Evolutionary conservation across 1,139 yeast species (phyloP).

Genomic region (Entelexis paramagnoliae): DNA sequence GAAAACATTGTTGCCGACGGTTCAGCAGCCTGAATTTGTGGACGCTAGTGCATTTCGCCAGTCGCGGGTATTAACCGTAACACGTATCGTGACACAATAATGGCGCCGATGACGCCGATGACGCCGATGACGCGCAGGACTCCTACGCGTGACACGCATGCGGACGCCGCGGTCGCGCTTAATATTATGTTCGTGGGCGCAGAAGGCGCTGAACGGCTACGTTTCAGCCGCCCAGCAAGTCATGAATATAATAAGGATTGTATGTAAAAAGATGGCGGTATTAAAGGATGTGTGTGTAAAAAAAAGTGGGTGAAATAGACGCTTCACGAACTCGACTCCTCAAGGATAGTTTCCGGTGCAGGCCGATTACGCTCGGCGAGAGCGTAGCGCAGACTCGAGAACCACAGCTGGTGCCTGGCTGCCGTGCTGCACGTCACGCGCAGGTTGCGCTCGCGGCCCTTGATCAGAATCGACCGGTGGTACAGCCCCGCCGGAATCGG

Average conservation of each 20-base stretch:
- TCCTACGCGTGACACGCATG: too few species aligned
- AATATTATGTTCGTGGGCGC: too few species aligned
- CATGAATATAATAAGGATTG: too few species aligned
- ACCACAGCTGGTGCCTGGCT: conserved; percentile 88
- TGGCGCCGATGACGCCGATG: too few species aligned
- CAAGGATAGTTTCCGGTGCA: background rate
- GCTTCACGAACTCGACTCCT: too few species aligned
- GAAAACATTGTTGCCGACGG: background rate
- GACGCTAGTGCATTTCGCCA: background rate
- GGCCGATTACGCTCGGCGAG: background rate
- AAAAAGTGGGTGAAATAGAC: too few species aligned
- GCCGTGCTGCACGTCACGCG: conserved; percentile 82
- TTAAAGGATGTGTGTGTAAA: too few species aligned
- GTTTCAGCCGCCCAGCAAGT: too few species aligned
- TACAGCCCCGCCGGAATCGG: conserved; percentile 86
- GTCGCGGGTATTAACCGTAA: background rate
- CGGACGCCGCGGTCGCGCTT: too few species aligned
- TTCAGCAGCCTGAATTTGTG: background rate
- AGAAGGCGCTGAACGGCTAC: too few species aligned
- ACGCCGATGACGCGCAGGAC: too few species aligned
- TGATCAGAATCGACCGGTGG: conserved; percentile 72
- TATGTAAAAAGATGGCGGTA: too few species aligned
- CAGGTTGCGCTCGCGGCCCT: conserved; percentile 56
- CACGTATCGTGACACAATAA: background rate
- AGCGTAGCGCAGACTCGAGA: conserved; percentile 46